These are phyloP conservation scores for Lepidium didymum DNA, from an alignment of 345 rosid species.

Conservation along the genomic window DNA sequence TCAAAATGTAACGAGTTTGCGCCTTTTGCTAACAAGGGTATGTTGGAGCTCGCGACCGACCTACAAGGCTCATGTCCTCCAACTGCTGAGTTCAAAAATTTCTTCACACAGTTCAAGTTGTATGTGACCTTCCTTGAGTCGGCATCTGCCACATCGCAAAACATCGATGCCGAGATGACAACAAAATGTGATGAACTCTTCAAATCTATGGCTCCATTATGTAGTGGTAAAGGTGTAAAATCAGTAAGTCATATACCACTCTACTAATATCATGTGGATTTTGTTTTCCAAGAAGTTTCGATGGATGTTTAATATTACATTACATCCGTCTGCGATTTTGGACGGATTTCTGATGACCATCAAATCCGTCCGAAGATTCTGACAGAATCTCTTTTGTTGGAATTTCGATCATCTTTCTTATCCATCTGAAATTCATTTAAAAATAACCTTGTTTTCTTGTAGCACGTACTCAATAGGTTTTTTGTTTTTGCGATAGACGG, in stretches of 20 bases:
- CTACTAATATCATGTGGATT: background rate
- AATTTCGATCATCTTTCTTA: too few species aligned
- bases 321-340: too few species aligned
- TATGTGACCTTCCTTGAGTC: slow-evolving; percentile 9
- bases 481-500: background rate
- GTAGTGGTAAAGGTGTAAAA: background rate
- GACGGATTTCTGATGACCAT: too few species aligned
- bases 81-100: slow-evolving; percentile 10
- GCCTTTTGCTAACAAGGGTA: slow-evolving; percentile 13
- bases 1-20: slow-evolving; percentile 1
- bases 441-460: too few species aligned
- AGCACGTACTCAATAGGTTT: too few species aligned
- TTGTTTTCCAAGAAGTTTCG: too few species aligned
- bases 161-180: background rate
- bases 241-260: slow-evolving; percentile 8
- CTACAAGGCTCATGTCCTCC: background rate
- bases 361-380: too few species aligned
- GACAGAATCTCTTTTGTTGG: too few species aligned
- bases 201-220: slow-evolving; percentile 9
- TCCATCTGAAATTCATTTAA: too few species aligned
- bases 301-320: too few species aligned
- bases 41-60: background rate
- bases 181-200: background rate
- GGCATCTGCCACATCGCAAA: background rate
- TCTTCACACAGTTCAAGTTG: slow-evolving; percentile 14